A percentile compares a stretch with the other conserved stretches of the same genome.
Evolutionary conservation across 352 stramenopile species (phyloP).

Genomic region (Thalassiosira mediterranea): DNA sequence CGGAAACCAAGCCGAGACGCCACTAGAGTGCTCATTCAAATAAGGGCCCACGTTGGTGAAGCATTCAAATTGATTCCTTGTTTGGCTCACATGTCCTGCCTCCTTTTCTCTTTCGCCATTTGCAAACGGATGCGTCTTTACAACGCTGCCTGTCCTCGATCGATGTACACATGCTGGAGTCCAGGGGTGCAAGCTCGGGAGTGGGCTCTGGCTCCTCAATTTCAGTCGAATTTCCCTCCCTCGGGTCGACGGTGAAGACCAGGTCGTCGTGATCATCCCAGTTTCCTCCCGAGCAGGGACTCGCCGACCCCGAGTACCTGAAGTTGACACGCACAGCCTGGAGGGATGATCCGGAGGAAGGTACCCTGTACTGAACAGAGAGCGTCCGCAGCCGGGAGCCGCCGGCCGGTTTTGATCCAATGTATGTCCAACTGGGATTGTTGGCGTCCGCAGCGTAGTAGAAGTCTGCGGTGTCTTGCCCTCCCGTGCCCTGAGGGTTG

Average conservation of each 20-base stretch:
- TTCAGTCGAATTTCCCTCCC: not conserved
- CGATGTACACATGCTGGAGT: no score
- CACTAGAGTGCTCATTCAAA: no score
- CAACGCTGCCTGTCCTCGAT: no score
- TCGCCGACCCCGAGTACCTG: not conserved
- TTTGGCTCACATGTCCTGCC: no score
- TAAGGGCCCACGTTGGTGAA: no score
- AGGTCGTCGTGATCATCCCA: conserved; percentile 12
- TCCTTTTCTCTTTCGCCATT: no score
- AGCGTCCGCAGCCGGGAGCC: not conserved
- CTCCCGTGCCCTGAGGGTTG: not conserved
- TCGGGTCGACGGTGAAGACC: not conserved
- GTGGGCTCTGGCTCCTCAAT: not conserved
- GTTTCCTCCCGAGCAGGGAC: not conserved
- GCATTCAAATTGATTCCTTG: no score
- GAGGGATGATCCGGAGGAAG: not conserved
- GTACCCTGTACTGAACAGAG: not conserved
- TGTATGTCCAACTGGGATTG: conserved; percentile 15
- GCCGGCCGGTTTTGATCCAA: not conserved
- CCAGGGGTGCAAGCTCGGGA: no score
- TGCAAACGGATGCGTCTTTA: no score
- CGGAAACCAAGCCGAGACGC: no score
- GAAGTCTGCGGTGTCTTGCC: conserved; percentile 19
- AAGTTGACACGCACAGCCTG: conserved; percentile 11
- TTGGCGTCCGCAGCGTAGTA: conserved; percentile 26